Evolutionary conservation across 2,329 filamentous ascomycete species (phyloP).

Genomic region (Nemania serpens): DNA sequence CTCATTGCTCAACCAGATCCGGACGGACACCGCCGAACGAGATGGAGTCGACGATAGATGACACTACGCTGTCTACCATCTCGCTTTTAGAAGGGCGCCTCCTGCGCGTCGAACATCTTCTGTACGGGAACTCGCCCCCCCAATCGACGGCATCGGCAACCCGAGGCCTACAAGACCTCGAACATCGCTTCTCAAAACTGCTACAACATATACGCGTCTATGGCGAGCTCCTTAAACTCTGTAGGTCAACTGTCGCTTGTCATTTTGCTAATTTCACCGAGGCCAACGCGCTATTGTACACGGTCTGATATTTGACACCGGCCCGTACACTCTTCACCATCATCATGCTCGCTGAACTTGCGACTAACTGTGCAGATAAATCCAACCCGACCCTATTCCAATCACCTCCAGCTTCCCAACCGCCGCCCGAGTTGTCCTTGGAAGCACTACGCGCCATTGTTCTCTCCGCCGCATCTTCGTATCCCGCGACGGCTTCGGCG

Average conservation of each 20-base stretch:
- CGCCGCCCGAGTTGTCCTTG: conserved; percentile 56
- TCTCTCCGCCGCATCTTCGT: conserved; percentile 60
- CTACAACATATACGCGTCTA: conserved; percentile 60
- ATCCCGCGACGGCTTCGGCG: conserved; percentile 59
- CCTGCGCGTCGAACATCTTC: conserved; percentile 61
- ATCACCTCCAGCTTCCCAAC: conserved; percentile 49
- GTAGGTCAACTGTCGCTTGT: conserved; percentile 46
- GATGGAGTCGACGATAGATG: conserved; percentile 49
- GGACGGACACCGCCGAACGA: neutral
- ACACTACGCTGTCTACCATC: conserved; percentile 60
- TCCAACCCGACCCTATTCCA: conserved; percentile 61
- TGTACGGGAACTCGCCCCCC: conserved; percentile 53
- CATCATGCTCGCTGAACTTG: neutral
- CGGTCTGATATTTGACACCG: neutral
- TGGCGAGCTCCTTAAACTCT: conserved; percentile 63
- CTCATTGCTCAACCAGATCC: neutral
- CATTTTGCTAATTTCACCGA: neutral
- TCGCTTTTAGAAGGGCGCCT: conserved; percentile 63
- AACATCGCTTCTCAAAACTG: conserved; percentile 57
- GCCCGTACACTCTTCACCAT: neutral
- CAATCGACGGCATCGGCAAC: conserved; percentile 48
- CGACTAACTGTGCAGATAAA: conserved; percentile 50
- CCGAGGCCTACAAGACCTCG: conserved; percentile 54
- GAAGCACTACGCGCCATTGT: conserved; percentile 60
- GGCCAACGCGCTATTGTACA: neutral